Evolutionary conservation across 108 stramenopile species (phyloP), one percentile per base, ranked within the genome.

Genomic region (Nannochloropsis gaditana): DNA sequence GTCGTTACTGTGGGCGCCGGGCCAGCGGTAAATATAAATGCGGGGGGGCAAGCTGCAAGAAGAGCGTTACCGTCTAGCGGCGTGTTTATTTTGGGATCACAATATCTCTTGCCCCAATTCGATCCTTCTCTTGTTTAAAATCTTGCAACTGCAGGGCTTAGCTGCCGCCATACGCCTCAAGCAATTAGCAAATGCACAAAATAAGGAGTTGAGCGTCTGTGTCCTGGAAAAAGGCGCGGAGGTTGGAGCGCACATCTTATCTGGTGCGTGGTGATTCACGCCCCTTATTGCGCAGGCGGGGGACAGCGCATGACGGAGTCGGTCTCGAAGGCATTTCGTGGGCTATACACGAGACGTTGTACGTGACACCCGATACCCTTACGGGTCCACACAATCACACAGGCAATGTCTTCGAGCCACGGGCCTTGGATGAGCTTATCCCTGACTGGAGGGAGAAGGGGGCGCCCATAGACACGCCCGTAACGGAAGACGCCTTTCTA

Each of bases 231-330:
- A 99, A 89, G 98, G 86, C 5, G 92, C 94, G 44, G 99, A 99
- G 86, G 93, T 99, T 84, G 99, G 99, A 9, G 93, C 96, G 9
- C 99, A 99, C 86, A 95, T 99, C 50, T 85, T 99, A n/a, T 96
- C 95, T 5, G 99, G 45, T 83, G 31, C 5, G 80, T 81, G 31
- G 31, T 31, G 31, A 31, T 31, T 31, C 31, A 31, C 31, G 31
- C 1, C 31, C 31, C 31, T 31, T 31, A 1, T 31, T 31, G 31
- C 31, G 31, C 31, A 31, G 31, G 31, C 31, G 31, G 31, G 31
- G 1, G 31, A 31, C 31, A 31, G 31, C 31, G 31, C 31, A 31
- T 31, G 31, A 31, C 31, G 31, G 31, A 31, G 31, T 31, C 31
- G 31, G 31, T 31, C 31, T 31, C 31, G 31, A 31, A 31, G 31